Evolutionary conservation across 768 basidiomycete species (phyloP).

Genomic region (Leccinum subgranulosum): DNA sequence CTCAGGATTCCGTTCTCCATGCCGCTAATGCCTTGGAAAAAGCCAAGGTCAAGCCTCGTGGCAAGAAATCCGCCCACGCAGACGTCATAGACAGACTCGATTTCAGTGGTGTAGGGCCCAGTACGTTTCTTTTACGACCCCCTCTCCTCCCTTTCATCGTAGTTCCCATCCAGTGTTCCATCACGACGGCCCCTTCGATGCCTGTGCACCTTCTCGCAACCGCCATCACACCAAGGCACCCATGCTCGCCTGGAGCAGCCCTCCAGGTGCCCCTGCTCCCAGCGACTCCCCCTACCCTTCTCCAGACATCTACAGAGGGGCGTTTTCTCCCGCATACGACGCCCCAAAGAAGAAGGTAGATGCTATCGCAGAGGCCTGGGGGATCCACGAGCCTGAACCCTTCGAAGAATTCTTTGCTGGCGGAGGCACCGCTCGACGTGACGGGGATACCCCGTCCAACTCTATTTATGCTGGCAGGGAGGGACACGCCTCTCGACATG

Average conservation of each 20-base stretch:
- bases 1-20: slow-evolving; percentile 45
- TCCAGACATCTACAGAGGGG: slow-evolving; percentile 36
- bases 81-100: slow-evolving; percentile 90
- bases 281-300: slow-evolving; percentile 51
- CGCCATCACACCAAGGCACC: slow-evolving; percentile 75
- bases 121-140: slow-evolving; percentile 43
- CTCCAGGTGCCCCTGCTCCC: slow-evolving; percentile 38
- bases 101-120: slow-evolving; percentile 79
- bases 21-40: slow-evolving; percentile 42
- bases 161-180: slow-evolving; percentile 65
- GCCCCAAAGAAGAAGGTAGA: slow-evolving; percentile 83
- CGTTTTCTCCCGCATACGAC: slow-evolving; percentile 50
- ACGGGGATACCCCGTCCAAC: slow-evolving; percentile 57
- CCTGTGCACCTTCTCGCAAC: slow-evolving; percentile 88
- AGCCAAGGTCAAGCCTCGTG: slow-evolving; percentile 45
- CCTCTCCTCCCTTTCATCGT: neutral
- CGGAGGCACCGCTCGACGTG: slow-evolving; percentile 49
- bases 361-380: slow-evolving; percentile 90
- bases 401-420: slow-evolving; percentile 89
- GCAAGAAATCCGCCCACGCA: slow-evolving; percentile 77
- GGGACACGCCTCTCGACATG: slow-evolving; percentile 35
- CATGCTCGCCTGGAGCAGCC: slow-evolving; percentile 70
- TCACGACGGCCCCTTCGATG: slow-evolving; percentile 90
- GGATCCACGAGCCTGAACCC: slow-evolving; percentile 88
- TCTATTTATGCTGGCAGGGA: slow-evolving; percentile 71